phyloP scores from a whole-genome alignment of 176 grass and related monocot species.

The Saccharum spontaneum region DNA sequence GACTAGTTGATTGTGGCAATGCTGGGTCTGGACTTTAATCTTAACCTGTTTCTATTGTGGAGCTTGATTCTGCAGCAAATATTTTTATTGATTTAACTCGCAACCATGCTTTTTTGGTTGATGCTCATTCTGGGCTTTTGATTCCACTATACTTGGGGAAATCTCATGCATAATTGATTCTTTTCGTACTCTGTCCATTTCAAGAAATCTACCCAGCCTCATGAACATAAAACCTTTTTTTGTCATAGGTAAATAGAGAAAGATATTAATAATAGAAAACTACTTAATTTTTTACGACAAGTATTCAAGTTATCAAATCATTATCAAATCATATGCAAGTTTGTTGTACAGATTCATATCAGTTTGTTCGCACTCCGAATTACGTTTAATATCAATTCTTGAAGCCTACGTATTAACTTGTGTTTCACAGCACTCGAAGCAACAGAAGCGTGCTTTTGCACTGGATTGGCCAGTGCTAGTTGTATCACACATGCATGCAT shows the following conservation, averaged over 20 bases:
- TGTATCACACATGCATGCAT: too few species aligned
- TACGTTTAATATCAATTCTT: background rate
- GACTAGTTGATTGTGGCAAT: background rate
- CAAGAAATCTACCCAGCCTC: background rate
- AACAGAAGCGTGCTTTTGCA: too few species aligned
- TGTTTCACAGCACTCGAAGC: too few species aligned
- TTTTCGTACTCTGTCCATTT: background rate
- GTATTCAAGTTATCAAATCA: background rate
- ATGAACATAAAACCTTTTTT: background rate
- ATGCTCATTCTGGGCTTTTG: background rate
- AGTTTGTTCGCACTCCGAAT: background rate
- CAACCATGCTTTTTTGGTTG: background rate
- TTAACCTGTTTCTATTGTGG: background rate
- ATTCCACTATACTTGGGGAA: background rate
- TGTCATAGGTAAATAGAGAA: background rate
- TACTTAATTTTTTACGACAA: background rate
- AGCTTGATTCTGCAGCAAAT: background rate
- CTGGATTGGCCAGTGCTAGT: too few species aligned
- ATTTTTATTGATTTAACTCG: background rate
- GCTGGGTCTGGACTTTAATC: slow-evolving; percentile 2
- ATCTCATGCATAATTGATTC: background rate
- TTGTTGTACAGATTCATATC: background rate
- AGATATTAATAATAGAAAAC: background rate
- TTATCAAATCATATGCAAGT: background rate
- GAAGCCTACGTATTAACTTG: too few species aligned